phyloP scores from a whole-genome alignment of 352 stramenopile genomes.

The Paralagenidium karlingii region DNA sequence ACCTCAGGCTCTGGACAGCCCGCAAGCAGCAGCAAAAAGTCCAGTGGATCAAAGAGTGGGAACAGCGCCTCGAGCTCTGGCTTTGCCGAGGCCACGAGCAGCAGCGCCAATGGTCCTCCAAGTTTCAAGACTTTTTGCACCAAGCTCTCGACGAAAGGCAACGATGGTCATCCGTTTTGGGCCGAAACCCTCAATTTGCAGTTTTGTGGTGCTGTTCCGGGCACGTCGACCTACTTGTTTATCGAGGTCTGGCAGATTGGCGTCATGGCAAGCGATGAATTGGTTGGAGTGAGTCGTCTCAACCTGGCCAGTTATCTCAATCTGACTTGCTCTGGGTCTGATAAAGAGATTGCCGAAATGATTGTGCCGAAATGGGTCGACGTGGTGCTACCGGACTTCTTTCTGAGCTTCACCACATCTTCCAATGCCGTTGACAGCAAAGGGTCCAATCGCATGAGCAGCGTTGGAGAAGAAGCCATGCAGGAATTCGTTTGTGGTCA shows the following conservation, averaged over 20 bases:
- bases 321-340: conserved; percentile 26
- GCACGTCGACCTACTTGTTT: conserved; percentile 56
- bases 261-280: conserved; percentile 70
- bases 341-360: conserved; percentile 55
- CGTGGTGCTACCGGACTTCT: conserved; percentile 38
- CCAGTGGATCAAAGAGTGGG: too few relatives aligned
- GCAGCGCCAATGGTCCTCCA: not conserved
- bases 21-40: not conserved
- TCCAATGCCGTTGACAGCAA: not conserved
- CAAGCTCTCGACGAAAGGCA: conserved; percentile 32
- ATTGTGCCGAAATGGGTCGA: conserved; percentile 72
- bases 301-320: conserved; percentile 62
- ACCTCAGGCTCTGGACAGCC: conserved; percentile 5
- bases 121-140: conserved; percentile 44
- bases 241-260: conserved; percentile 64
- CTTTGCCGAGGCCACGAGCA: not conserved
- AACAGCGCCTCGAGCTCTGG: too few relatives aligned
- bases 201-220: conserved; percentile 63
- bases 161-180: conserved; percentile 48
- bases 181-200: conserved; percentile 64
- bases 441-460: conserved; percentile 5
- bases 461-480: conserved; percentile 1
- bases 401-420: conserved; percentile 11
- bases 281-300: conserved; percentile 61
- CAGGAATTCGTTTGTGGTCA: conserved; percentile 31